Conservation (phyloP, 2,329 filamentous ascomycete genomes). For the Tolypocladium paradoxum region DNA sequence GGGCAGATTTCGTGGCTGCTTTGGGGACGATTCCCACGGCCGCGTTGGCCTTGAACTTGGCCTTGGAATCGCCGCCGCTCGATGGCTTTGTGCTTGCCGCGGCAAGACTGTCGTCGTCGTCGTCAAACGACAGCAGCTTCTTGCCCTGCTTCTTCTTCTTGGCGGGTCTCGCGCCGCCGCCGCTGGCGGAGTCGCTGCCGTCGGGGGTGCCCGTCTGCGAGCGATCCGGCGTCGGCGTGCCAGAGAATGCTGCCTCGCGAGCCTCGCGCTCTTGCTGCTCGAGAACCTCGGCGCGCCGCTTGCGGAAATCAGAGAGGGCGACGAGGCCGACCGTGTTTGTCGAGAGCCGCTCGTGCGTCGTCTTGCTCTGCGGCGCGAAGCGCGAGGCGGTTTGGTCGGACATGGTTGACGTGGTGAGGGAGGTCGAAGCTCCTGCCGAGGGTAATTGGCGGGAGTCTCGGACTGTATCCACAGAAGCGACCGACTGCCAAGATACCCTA, state of each 20-base stretch:
- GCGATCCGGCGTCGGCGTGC: conserved; percentile 36
- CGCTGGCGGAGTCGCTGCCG: conserved; percentile 21
- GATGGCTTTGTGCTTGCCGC: neutral
- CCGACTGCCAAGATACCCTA: too few species aligned
- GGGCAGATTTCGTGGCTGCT: conserved; percentile 55
- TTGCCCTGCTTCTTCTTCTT: conserved; percentile 37
- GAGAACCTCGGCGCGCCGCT: conserved; percentile 86
- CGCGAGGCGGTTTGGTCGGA: conserved; percentile 36
- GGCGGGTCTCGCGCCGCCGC: conserved; percentile 3
- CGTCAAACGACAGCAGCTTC: conserved; percentile 52
- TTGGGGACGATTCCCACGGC: conserved; percentile 58
- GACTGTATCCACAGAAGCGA: too few species aligned
- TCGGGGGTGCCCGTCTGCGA: conserved; percentile 38
- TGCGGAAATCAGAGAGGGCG: conserved; percentile 85
- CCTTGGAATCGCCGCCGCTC: conserved; percentile 7
- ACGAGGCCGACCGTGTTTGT: conserved; percentile 86
- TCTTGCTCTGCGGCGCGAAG: conserved; percentile 66
- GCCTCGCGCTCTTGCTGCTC: conserved; percentile 81
- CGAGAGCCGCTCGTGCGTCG: conserved; percentile 72
- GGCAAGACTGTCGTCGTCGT: conserved; percentile 60
- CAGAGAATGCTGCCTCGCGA: conserved; percentile 45
- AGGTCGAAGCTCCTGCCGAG: too few species aligned
- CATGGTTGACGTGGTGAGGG: conserved; percentile 18
- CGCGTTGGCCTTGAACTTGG: conserved; percentile 51
- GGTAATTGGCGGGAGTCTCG: too few species aligned